A percentile compares a stretch with the other conserved stretches of the same genome.
phyloP scores from a whole-genome alignment of 306 rosid species.

The Dryas octopetala region DNA sequence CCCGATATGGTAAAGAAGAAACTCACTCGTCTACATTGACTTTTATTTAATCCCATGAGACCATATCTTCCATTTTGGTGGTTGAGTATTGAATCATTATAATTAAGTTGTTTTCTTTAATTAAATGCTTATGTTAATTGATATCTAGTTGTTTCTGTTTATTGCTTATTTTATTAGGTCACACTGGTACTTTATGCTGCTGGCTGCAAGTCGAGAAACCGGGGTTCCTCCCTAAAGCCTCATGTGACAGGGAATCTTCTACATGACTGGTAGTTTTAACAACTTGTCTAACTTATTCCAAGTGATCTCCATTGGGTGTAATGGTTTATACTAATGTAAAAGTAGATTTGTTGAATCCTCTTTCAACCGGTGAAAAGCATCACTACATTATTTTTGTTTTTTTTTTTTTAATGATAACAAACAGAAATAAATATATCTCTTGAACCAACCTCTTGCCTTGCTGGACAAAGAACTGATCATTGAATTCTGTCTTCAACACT shows the following conservation, averaged over 20 bases:
- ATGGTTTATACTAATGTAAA: background rate
- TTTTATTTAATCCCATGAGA: background rate
- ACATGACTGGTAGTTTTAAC: slow-evolving; percentile 73
- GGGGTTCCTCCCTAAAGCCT: slow-evolving; percentile 74
- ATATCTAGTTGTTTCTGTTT: slow-evolving; percentile 14
- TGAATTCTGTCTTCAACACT: background rate
- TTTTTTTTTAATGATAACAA: background rate
- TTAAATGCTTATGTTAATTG: slow-evolving; percentile 9
- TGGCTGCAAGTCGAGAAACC: slow-evolving; percentile 70
- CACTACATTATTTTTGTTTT: background rate
- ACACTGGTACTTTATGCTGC: slow-evolving; percentile 53
- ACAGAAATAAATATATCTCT: background rate
- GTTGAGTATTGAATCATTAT: background rate
- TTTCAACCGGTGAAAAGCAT: background rate
- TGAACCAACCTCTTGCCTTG: background rate
- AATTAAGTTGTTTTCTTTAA: background rate
- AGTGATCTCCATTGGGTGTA: slow-evolving; percentile 5
- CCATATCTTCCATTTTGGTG: background rate
- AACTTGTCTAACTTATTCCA: slow-evolving; percentile 16
- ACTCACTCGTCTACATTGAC: background rate
- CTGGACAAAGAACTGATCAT: background rate
- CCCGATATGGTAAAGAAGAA: background rate
- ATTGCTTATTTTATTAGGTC: slow-evolving; percentile 54
- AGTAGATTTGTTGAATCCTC: background rate
- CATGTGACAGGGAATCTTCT: slow-evolving; percentile 66